A percentile compares a stretch with the other conserved stretches of the same genome.
phyloP scores from a whole-genome alignment of 345 rosid genomes.

The rapeseed (Brassica napus) region DNA sequence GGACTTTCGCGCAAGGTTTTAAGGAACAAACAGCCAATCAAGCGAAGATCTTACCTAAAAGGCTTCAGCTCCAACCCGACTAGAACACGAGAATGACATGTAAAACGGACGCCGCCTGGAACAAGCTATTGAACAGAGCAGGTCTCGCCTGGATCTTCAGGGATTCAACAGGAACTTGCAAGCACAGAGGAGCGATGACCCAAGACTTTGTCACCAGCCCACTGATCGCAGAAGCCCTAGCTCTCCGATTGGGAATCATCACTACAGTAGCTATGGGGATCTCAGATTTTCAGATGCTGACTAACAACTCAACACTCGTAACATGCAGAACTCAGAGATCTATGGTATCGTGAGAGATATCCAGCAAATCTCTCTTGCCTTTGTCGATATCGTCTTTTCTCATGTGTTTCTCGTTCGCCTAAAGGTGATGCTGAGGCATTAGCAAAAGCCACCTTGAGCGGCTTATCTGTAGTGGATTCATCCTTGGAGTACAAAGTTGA shows the following conservation, averaged over 20 bases:
- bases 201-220: not conserved
- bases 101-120: not conserved
- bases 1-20: no score
- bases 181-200: not conserved
- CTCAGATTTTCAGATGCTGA: not conserved
- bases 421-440: no score
- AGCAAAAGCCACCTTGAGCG: no score
- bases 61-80: no score
- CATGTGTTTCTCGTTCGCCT: no score
- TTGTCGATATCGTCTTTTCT: not conserved
- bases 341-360: not conserved
- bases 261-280: no score
- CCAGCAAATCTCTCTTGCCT: not conserved
- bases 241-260: not conserved
- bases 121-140: not conserved
- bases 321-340: not conserved
- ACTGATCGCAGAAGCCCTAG: not conserved
- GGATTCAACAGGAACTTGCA: not conserved
- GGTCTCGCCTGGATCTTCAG: not conserved
- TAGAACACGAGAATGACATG: no score
- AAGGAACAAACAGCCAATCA: no score
- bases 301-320: not conserved
- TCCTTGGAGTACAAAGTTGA: no score
- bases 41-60: no score
- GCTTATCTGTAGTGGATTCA: no score